A percentile compares a stretch with the other conserved stretches of the same genome.
Conservation (phyloP, 345 rosid species). For the Gossypium rotundifolium region DNA sequence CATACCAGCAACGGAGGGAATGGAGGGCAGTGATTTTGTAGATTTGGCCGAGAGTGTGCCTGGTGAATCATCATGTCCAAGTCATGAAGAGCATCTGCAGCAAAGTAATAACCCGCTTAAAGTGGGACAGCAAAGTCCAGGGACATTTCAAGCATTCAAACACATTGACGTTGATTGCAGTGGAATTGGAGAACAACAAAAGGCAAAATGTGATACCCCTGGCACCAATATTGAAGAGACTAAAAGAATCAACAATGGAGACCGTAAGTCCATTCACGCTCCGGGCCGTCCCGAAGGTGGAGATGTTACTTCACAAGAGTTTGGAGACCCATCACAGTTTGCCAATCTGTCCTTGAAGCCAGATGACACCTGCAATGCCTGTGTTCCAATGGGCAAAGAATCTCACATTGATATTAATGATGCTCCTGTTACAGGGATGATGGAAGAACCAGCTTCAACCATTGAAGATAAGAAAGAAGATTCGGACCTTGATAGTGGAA, state of each 20-base stretch:
- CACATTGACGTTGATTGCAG: neutral
- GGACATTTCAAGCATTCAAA: neutral
- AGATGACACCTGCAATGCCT: slow-evolving; percentile 12
- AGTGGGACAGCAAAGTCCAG: neutral
- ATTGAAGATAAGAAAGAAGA: slow-evolving; percentile 18
- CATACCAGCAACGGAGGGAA: neutral
- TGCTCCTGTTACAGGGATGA: slow-evolving; percentile 1
- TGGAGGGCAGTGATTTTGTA: neutral
- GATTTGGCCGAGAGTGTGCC: neutral
- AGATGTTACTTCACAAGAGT: neutral
- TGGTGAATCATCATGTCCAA: slow-evolving; percentile 2
- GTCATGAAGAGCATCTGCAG: neutral
- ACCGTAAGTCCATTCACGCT: slow-evolving; percentile 8
- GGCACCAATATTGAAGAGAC: neutral
- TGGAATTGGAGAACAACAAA: slow-evolving; percentile 1
- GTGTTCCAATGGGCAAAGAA: slow-evolving; percentile 5
- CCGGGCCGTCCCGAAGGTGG: neutral
- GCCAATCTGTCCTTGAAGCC: neutral
- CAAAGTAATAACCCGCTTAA: neutral
- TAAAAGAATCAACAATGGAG: neutral
- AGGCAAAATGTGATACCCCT: neutral
- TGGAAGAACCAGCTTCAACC: slow-evolving; percentile 14
- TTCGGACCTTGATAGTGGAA: slow-evolving; percentile 9
- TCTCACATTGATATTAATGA: slow-evolving; percentile 11
- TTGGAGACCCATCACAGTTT: neutral